Conservation (phyloP, 2,329 filamentous ascomycete genomes). For the Tolypocladium paradoxum region DNA sequence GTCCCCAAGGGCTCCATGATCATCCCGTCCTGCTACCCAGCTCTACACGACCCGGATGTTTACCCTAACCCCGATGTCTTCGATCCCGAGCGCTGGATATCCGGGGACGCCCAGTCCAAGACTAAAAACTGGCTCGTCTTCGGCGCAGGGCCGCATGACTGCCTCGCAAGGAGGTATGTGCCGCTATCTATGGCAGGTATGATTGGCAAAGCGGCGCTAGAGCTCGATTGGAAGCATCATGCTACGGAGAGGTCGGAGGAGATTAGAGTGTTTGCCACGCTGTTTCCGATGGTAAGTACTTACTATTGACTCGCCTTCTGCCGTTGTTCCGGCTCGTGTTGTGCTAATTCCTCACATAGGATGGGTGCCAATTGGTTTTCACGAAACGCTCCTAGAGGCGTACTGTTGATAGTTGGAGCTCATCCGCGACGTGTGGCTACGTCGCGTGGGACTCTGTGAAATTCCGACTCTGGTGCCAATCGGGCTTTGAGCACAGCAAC, state of each 20-base stretch:
- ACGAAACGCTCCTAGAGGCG: background rate
- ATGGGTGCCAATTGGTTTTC: background rate
- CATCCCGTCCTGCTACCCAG: conserved; percentile 39
- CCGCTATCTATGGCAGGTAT: conserved; percentile 38
- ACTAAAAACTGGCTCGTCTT: conserved; percentile 45
- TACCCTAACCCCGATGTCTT: conserved; percentile 36
- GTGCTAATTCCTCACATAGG: background rate
- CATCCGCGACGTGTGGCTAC: too few relatives aligned
- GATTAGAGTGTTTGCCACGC: conserved; percentile 37
- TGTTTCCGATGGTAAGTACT: conserved; percentile 35
- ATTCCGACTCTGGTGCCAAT: too few relatives aligned
- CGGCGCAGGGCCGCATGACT: conserved; percentile 38
- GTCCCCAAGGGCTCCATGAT: conserved; percentile 38
- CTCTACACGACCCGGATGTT: conserved; percentile 35
- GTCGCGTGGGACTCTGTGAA: too few relatives aligned
- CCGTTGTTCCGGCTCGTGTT: background rate
- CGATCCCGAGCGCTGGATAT: conserved; percentile 41
- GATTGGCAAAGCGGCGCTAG: conserved; percentile 40
- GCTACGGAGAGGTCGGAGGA: conserved; percentile 36
- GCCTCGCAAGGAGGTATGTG: conserved; percentile 37
- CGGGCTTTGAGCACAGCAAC: too few relatives aligned
- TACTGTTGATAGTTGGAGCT: background rate
- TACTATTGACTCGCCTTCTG: background rate
- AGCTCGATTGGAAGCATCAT: conserved; percentile 39
- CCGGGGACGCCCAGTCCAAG: conserved; percentile 36